phyloP scores from a whole-genome alignment of 139 green algal species.

The Closterium sp. region DNA sequence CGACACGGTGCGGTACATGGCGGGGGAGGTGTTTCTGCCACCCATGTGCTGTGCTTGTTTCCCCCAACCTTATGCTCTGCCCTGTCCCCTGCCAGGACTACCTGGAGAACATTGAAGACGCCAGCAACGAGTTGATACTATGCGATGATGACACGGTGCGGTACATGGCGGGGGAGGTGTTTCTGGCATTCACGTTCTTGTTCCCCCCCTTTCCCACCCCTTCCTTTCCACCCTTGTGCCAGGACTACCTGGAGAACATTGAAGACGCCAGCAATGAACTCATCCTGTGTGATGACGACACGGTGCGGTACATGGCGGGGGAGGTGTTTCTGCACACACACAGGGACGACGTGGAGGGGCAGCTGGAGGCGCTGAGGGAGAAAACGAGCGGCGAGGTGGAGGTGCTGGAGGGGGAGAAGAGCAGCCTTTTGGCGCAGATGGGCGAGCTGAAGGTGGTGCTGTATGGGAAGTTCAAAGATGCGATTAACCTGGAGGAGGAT shows the following conservation, averaged over 20 bases:
- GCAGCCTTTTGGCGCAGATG: no score
- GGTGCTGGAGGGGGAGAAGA: neutral
- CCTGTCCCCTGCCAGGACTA: no score
- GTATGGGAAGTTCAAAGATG: no score
- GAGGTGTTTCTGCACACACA: conserved; percentile 67
- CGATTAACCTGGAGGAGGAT: no score
- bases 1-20: conserved; percentile 59
- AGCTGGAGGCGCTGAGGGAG: conserved; percentile 50
- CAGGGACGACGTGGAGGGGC: conserved; percentile 63
- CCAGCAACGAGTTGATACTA: conserved; percentile 77
- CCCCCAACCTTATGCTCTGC: no score
- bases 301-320: conserved; percentile 60
- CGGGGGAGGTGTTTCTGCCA: conserved; percentile 73
- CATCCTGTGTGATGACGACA: conserved; percentile 77
- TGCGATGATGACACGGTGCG: conserved; percentile 71
- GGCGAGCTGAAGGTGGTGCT: no score
- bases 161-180: conserved; percentile 68
- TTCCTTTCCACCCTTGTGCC: neutral
- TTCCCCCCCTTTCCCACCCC: neutral
- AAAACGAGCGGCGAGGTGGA: conserved; percentile 23
- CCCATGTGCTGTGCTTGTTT: no score
- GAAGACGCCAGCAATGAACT: conserved; percentile 80
- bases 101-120: conserved; percentile 75
- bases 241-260: conserved; percentile 66
- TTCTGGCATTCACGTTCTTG: conserved; percentile 53